phyloP scores from a whole-genome alignment of 345 rosid species.

The Clarkia xantiana region DNA sequence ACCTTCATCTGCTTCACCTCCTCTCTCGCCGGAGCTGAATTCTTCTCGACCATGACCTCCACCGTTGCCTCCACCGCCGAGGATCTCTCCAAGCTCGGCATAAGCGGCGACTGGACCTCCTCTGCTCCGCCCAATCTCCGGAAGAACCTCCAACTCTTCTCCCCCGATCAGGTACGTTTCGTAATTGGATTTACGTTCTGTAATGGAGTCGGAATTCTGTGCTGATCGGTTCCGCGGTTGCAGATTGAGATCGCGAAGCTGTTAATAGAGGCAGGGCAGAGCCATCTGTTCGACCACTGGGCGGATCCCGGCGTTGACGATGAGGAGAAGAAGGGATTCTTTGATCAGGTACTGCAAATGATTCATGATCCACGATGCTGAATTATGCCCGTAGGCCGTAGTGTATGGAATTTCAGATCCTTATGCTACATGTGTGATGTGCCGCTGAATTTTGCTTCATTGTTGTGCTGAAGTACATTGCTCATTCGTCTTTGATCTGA shows the following conservation, averaged over 20 bases:
- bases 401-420: too few relatives aligned
- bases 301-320: slow-evolving; percentile 59
- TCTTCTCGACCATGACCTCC: slow-evolving; percentile 7
- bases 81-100: slow-evolving; percentile 19
- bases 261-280: slow-evolving; percentile 58
- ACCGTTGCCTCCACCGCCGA: slow-evolving; percentile 12
- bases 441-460: too few relatives aligned
- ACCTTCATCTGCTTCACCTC: not conserved
- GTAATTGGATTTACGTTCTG: not conserved
- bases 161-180: slow-evolving; percentile 37
- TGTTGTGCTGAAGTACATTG: too few relatives aligned
- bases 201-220: slow-evolving; percentile 3
- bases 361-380: too few relatives aligned
- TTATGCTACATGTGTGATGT: too few relatives aligned
- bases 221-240: slow-evolving; percentile 4
- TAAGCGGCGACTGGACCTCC: slow-evolving; percentile 27
- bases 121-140: slow-evolving; percentile 51
- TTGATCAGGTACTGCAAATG: slow-evolving; percentile 41
- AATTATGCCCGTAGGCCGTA: too few relatives aligned
- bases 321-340: slow-evolving; percentile 40
- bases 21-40: not conserved
- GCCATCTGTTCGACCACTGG: slow-evolving; percentile 65
- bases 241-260: slow-evolving; percentile 71
- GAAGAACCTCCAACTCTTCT: slow-evolving; percentile 38
- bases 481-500: too few relatives aligned